A percentile compares a stretch with the other conserved stretches of the same genome.
These are phyloP conservation scores for Eurotiales sp. DNA, from an alignment of 2,329 filamentous ascomycete species.

Conservation along the genomic window DNA sequence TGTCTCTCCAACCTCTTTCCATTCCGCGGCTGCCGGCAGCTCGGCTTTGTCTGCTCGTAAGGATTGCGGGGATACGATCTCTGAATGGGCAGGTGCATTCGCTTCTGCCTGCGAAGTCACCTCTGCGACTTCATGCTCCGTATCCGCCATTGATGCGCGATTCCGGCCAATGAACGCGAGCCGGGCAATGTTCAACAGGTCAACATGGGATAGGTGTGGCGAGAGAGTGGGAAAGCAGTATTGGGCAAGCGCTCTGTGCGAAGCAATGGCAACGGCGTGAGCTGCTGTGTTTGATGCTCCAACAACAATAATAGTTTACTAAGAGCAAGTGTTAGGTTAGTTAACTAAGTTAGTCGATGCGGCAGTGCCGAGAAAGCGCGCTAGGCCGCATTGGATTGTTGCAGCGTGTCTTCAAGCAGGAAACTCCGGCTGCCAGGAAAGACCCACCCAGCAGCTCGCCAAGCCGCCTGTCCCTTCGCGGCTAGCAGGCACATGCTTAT, in stretches of 20 bases:
- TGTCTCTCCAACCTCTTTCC: constrained; percentile 26
- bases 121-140: constrained; percentile 31
- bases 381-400: constrained; percentile 4
- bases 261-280: background rate
- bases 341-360: background rate
- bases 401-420: constrained; percentile 18
- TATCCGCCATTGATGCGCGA: constrained; percentile 41
- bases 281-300: background rate
- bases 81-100: constrained; percentile 24
- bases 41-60: constrained; percentile 31
- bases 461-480: too few relatives aligned
- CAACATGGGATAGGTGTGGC: constrained; percentile 22
- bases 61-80: constrained; percentile 23
- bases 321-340: too few relatives aligned
- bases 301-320: constrained; percentile 5
- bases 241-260: background rate
- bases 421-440: constrained; percentile 17
- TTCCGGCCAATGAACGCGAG: constrained; percentile 29
- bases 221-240: background rate
- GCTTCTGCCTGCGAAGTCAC: constrained; percentile 25
- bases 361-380: constrained; percentile 2
- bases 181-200: constrained; percentile 21
- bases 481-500: constrained; percentile 17
- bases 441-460: constrained; percentile 16
- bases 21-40: constrained; percentile 26